Percentiles rank a stretch among this genome's conserved stretches.
phyloP scores from a whole-genome alignment of 106 monocot species.

The Dioscorea dumetorum region DNA sequence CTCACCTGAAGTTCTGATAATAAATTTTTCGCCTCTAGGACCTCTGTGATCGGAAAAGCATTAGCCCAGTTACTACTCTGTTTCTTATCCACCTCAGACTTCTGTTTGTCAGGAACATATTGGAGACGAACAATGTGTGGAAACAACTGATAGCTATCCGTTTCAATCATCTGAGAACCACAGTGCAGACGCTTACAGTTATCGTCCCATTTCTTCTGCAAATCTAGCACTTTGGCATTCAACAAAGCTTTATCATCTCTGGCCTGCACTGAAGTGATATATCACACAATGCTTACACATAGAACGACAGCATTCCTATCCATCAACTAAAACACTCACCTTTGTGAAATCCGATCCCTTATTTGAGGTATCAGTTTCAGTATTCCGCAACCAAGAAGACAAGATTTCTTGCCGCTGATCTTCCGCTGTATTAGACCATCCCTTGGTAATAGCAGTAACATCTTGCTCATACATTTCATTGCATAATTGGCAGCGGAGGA shows the following conservation, averaged over 20 bases:
- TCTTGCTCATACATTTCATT: conserved; percentile 72
- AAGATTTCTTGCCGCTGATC: conserved; percentile 23
- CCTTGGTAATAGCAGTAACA: conserved; percentile 41
- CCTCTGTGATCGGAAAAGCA: conserved; percentile 1
- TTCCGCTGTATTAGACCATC: conserved; percentile 8
- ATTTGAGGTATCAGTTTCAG: conserved; percentile 1
- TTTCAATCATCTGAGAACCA: conserved; percentile 12
- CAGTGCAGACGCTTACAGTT: conserved; percentile 26
- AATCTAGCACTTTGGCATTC: conserved; percentile 27
- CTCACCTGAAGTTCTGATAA: conserved; percentile 26
- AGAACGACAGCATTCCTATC: not conserved
- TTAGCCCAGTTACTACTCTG: conserved; percentile 7
- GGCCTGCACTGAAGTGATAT: conserved; percentile 42
- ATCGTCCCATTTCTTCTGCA: conserved; percentile 59
- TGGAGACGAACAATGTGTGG: conserved; percentile 35
- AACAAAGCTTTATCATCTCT: conserved; percentile 40
- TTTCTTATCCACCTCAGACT: not conserved
- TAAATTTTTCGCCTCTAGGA: conserved; percentile 15
- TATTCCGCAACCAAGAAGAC: conserved; percentile 36
- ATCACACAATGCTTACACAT: conserved; percentile 3
- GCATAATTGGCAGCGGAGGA: conserved; percentile 42
- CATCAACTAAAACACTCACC: conserved; percentile 18
- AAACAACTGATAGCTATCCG: conserved; percentile 7
- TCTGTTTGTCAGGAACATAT: conserved; percentile 12
- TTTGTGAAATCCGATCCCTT: conserved; percentile 8